Evolutionary conservation across 352 stramenopile genomes (phyloP), one percentile per base, ranked within the genome.

Genomic region (Phytophthora vignae): DNA sequence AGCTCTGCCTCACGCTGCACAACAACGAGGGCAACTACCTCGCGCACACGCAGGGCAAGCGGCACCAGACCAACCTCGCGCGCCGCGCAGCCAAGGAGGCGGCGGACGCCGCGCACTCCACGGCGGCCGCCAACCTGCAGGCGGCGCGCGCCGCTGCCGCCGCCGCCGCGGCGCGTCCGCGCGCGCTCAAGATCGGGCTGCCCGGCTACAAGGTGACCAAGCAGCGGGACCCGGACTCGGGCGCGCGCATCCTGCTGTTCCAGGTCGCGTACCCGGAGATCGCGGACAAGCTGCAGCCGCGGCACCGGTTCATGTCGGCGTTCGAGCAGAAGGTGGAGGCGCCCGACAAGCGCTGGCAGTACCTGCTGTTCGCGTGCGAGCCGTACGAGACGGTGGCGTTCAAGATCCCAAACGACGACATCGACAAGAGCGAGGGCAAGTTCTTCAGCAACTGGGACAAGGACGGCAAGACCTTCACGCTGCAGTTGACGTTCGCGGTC

Each of bases 381-480:
- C 98, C 98, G 42, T 99, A 99, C 84, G 97, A 99, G 87, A 99
- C 97, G 19, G 90, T 99, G 21, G 98, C 94, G 46, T 99, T 99
- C 86, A 99, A 99, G 82, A 97, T 99, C 69, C 98, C 98, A 17
- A 99, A 99, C 78, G 75, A 97, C 53, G 88, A 95, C 15, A 87
- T 99, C 46, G 97, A 99, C 81, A 97, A 97, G 77, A 82, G 87
- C 56, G 95, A 98, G 68, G 96, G 94, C 38, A 93, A 94, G 66
- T 99, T 99, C 81, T 98, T 99, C 48, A 99, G 97, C 57, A 98
- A 99, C 81, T 99, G 98, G 98, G 96, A 99, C 84, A 94, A 93
- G 49, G 84, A 98, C 27, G 85, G 82, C 59, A 99, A 98, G 76
- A 98, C 96, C 17, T 99, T 99, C 81, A 99, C 94, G 58, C 71